These are phyloP conservation scores for Stereum hirsutum DNA, from an alignment of 1,284 basidiomycete species.

Conservation along the genomic window DNA sequence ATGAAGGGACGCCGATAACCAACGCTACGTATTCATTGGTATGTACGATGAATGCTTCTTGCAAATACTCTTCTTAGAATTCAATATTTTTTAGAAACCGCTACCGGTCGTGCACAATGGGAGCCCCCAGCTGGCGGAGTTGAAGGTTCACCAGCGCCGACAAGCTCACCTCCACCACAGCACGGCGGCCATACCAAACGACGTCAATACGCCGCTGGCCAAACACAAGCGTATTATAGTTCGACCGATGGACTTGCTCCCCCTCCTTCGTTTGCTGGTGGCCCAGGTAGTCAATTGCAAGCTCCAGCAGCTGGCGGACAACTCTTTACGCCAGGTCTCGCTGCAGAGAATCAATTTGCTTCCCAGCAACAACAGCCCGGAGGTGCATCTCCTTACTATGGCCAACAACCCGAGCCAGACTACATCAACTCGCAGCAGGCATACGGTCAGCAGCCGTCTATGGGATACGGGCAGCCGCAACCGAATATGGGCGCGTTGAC, in stretches of 20 bases:
- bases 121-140: conserved; percentile 39
- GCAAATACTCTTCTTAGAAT: neutral
- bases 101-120: conserved; percentile 59
- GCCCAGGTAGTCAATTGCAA: conserved; percentile 11
- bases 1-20: conserved; percentile 70
- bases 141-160: too few species aligned
- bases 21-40: conserved; percentile 83
- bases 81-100: conserved; percentile 28
- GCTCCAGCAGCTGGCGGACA: conserved; percentile 44
- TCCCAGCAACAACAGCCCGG: conserved; percentile 37
- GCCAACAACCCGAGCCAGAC: conserved; percentile 39
- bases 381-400: conserved; percentile 38
- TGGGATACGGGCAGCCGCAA: conserved; percentile 36
- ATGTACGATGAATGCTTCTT: conserved; percentile 20
- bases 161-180: conserved; percentile 25
- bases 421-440: conserved; percentile 48
- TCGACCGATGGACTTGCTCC: conserved; percentile 31
- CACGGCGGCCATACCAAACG: conserved; percentile 48
- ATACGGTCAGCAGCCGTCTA: conserved; percentile 35
- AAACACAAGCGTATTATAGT: conserved; percentile 82
- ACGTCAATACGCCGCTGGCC: conserved; percentile 85
- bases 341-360: conserved; percentile 54
- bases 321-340: conserved; percentile 82
- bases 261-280: conserved; percentile 25
- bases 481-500: conserved; percentile 54